These are phyloP conservation scores for Rhododendron williamsianum DNA, from an alignment of 148 eudicot species.

Conservation along the genomic window DNA sequence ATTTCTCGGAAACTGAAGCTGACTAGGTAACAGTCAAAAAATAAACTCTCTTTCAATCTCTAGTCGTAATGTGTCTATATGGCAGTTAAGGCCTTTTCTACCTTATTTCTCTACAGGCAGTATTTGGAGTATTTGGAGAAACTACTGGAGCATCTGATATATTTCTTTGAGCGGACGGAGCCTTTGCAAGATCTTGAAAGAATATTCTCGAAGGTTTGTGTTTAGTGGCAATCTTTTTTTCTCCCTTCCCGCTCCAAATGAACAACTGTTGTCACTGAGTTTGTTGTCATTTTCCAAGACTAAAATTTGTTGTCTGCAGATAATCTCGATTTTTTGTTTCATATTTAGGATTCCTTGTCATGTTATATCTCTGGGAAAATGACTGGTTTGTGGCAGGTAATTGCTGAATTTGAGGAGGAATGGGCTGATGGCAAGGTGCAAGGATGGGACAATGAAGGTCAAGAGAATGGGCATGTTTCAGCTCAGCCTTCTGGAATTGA, in stretches of 20 bases:
- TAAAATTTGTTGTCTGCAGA: neutral
- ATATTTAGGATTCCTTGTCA: neutral
- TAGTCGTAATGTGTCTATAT: neutral
- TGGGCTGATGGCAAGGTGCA: constrained; percentile 61
- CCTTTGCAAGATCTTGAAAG: constrained; percentile 93
- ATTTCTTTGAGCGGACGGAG: constrained; percentile 81
- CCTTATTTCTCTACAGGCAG: constrained; percentile 45
- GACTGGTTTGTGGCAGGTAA: constrained; percentile 40
- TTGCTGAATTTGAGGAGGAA: constrained; percentile 84
- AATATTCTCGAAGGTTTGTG: constrained; percentile 63
- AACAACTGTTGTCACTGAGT: neutral
- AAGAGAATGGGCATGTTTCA: constrained; percentile 55
- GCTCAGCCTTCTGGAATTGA: constrained; percentile 45
- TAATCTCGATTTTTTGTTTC: neutral
- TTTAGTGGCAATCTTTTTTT: neutral
- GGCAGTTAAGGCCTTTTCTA: neutral
- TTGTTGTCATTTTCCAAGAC: neutral
- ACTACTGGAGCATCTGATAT: constrained; percentile 66
- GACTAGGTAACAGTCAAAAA: constrained; percentile 43
- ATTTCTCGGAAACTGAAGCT: constrained; percentile 61
- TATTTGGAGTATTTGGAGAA: constrained; percentile 75
- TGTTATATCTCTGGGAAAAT: neutral
- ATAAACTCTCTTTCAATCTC: neutral
- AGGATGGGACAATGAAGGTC: constrained; percentile 75
- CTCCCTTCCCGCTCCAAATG: too few relatives aligned